phyloP scores from a whole-genome alignment of 257 asterid genomes.

The Nicotiana undulata region DNA sequence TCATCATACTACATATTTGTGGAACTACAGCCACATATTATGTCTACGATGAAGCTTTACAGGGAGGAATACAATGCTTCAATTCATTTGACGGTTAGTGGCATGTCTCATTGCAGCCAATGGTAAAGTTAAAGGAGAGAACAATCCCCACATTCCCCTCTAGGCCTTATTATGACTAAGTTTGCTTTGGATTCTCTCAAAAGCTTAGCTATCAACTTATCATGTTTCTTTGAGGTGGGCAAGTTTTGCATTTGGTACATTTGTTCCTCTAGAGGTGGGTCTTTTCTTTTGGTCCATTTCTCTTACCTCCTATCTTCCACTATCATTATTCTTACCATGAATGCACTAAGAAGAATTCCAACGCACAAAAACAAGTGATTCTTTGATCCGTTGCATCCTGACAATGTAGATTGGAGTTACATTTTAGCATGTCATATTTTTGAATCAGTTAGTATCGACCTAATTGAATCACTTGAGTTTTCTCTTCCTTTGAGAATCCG shows the following conservation, averaged over 20 bases:
- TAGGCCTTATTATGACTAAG: background rate
- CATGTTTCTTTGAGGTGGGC: background rate
- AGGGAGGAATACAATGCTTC: background rate
- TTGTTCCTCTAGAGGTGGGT: background rate
- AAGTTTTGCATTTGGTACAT: slow-evolving; percentile 1
- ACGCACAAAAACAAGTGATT: background rate
- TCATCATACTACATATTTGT: background rate
- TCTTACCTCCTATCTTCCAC: background rate
- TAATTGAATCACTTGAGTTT: background rate
- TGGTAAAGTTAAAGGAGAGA: background rate
- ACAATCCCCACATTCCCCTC: background rate
- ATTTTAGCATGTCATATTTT: background rate
- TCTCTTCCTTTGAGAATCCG: background rate
- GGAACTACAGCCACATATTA: background rate
- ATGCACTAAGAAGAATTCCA: background rate
- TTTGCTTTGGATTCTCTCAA: slow-evolving; percentile 4
- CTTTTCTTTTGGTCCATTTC: background rate
- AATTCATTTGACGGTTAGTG: background rate
- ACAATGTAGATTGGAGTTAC: no score
- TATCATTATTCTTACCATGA: background rate
- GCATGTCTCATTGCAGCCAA: background rate
- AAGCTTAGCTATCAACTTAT: background rate
- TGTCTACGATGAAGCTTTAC: background rate
- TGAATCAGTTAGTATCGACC: background rate
- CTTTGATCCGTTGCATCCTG: background rate